A percentile compares a stretch with the other conserved stretches of the same genome.
Conservation (phyloP, 441 rosid genomes). For the Cnidoscolus chayamansa region DNA sequence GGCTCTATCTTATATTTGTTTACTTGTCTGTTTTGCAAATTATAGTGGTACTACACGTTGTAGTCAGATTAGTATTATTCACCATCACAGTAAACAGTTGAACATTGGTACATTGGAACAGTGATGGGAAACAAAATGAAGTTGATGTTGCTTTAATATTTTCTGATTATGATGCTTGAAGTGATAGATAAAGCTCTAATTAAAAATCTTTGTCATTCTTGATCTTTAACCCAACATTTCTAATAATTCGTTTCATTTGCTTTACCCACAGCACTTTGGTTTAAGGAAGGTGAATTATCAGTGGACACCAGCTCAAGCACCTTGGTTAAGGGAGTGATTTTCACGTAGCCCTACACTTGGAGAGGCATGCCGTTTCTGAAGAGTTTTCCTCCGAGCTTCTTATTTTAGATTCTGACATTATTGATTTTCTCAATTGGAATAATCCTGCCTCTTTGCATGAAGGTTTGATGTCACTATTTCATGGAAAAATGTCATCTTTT, state of each 20-base stretch:
- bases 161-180: not conserved
- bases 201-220: not conserved
- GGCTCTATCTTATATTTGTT: too few species aligned
- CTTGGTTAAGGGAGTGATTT: constrained; percentile 61
- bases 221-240: not conserved
- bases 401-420: constrained; percentile 6
- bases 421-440: not conserved
- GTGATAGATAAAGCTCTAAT: not conserved
- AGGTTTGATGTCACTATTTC: too few species aligned
- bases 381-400: too few species aligned
- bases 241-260: constrained; percentile 11
- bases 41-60: too few species aligned
- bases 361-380: constrained; percentile 19
- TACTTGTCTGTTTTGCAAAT: too few species aligned
- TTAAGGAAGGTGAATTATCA: constrained; percentile 76
- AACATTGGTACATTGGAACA: too few species aligned
- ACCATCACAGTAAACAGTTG: not conserved
- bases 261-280: constrained; percentile 64
- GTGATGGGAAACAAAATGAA: not conserved
- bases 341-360: not conserved
- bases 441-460: not conserved
- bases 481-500: too few species aligned
- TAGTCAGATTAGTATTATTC: too few species aligned
- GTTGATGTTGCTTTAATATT: not conserved
- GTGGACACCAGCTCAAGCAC: constrained; percentile 75